Evolutionary conservation across 306 rosid genomes (phyloP).

Genomic region (Cucurbita maxima): DNA sequence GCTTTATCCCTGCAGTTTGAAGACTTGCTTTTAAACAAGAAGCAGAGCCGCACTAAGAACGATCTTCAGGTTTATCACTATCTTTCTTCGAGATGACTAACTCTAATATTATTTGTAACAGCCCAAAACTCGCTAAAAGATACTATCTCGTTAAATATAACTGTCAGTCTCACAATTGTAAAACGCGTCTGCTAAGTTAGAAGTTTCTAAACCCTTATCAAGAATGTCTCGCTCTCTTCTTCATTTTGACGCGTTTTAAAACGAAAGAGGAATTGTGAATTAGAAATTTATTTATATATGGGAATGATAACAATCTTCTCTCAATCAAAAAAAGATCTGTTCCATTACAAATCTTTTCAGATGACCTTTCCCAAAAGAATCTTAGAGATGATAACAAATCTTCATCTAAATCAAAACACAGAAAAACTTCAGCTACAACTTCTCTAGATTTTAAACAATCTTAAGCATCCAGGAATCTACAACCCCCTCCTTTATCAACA

Average conservation of each 20-base stretch:
- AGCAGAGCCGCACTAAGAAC: slow-evolving; percentile 49
- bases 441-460: neutral
- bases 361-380: neutral
- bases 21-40: slow-evolving; percentile 44
- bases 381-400: neutral
- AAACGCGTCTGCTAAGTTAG: no score
- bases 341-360: neutral
- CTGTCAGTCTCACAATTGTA: no score
- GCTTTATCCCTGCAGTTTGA: slow-evolving; percentile 49
- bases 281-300: no score
- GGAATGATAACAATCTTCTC: no score
- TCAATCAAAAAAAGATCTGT: neutral
- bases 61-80: slow-evolving; percentile 48
- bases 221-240: no score
- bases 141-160: no score
- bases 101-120: no score
- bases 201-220: no score
- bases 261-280: no score
- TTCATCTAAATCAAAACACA: slow-evolving; percentile 1
- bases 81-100: slow-evolving; percentile 66
- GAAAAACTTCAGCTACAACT: neutral
- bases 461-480: neutral
- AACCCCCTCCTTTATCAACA: no score
- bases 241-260: no score
- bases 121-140: no score